A percentile compares a stretch with the other conserved stretches of the same genome.
These are phyloP conservation scores for Cyanophora paradoxa DNA, from an alignment of 78 protist genomes.

Conservation along the genomic window DNA sequence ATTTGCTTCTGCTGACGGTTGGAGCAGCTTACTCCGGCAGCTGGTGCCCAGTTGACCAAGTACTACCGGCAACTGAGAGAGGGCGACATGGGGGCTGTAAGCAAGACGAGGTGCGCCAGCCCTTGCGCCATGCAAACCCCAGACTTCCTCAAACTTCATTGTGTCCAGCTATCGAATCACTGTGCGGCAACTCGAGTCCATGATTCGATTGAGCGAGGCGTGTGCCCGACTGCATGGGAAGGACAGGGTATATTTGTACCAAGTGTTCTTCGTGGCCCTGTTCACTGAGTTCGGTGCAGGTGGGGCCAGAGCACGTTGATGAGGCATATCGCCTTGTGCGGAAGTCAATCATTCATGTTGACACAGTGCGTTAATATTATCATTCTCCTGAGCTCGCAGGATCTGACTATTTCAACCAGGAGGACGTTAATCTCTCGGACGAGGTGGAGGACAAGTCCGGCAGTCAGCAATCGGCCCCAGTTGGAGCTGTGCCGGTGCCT, in stretches of 20 bases:
- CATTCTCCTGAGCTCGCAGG: too few species aligned
- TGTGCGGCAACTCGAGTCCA: slow-evolving; percentile 95
- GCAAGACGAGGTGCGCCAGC: too few species aligned
- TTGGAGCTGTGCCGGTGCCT: too few species aligned
- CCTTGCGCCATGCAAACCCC: too few species aligned
- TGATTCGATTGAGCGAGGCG: slow-evolving; percentile 91
- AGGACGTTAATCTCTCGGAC: not conserved
- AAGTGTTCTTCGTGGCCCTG: slow-evolving; percentile 14
- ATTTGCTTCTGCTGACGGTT: too few species aligned
- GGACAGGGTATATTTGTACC: slow-evolving; percentile 2
- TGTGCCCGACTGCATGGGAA: slow-evolving; percentile 72
- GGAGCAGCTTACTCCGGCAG: too few species aligned
- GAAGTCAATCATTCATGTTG: slow-evolving; percentile 61
- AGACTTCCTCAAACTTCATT: too few species aligned
- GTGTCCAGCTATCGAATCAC: slow-evolving; percentile 82
- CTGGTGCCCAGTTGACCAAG: slow-evolving; percentile 22
- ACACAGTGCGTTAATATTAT: too few species aligned
- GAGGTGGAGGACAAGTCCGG: not conserved
- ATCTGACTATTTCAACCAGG: too few species aligned
- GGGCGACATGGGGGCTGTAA: too few species aligned
- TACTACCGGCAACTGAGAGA: slow-evolving; percentile 57
- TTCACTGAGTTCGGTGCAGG: not conserved
- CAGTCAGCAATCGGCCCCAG: too few species aligned
- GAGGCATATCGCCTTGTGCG: slow-evolving; percentile 56
- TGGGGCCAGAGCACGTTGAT: slow-evolving; percentile 21